Base-by-base conservation (phyloP, 208 protist species). In the Balamuthia mandrillaris region DNA sequence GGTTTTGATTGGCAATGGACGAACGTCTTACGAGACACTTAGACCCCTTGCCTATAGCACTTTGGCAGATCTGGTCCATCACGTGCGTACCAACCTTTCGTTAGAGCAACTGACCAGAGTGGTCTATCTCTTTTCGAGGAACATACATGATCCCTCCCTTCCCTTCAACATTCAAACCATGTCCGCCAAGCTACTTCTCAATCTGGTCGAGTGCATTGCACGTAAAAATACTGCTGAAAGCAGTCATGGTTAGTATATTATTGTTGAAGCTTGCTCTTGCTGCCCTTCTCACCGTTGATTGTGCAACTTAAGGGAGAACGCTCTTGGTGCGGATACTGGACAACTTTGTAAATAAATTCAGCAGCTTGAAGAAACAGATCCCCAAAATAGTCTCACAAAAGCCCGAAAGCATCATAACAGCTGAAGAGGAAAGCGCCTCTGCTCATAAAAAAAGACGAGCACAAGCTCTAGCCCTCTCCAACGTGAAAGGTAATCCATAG, bases 101-200 rank as follows among this genome's bases (percentile, higher is more conserved):
- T 65, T 95, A 2, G 21, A 31, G 21, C 93, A 95, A 24, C 81
- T 96, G 9, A 60, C 87, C 5, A 66, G 86, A 16, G 93, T 92
- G 0, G 88, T 95, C 0, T 49, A 93, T 35, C 85, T 96, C 14
- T 96, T 95, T 56, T 92, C 90, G 0, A 84, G 79, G 24, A 91
- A 95, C 65, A 72, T 96, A 12, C 94, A 96, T 54, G 94, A 96
- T 82, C 10, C 68, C 3, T 83, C 88, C 21, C 85, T 95, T 31
- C 91, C 90, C 4, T 52, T 94, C 0, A 65, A 72, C 1, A 91
- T 95, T 41, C 94, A 96, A 78, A 94, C 90, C n/a, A 93, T 95
- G 56, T 92, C 89, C 0, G 91, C 87, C 24, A 93, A 93, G 58
- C 90, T 96, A 9, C 77, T 96, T 0, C 83, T 96, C 41, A 95